Evolutionary conservation across 768 basidiomycete species (phyloP).

Genomic region (Russula lepida): DNA sequence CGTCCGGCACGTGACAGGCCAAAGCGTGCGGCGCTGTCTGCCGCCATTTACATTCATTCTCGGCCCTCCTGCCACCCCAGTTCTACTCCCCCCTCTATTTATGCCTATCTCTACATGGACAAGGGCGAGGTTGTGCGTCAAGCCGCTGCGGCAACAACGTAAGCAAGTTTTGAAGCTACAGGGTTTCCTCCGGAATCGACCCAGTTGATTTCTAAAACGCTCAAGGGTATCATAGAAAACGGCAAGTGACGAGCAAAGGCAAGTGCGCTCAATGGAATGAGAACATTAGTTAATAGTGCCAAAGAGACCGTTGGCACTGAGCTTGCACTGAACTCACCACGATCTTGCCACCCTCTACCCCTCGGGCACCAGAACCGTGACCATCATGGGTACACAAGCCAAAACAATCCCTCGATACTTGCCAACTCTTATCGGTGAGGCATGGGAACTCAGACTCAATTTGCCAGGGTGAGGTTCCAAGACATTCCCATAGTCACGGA

Average conservation of each 20-base stretch:
- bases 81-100: conserved; percentile 70
- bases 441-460: neutral
- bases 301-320: conserved; percentile 74
- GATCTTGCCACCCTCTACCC: no score
- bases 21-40: no score
- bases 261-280: conserved; percentile 81
- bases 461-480: neutral
- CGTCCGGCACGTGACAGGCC: no score
- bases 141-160: conserved; percentile 74
- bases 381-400: no score
- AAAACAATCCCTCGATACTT: no score
- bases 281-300: conserved; percentile 60
- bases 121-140: conserved; percentile 86
- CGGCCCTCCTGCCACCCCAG: conserved; percentile 61
- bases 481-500: neutral
- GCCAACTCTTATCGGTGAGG: neutral
- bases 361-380: no score
- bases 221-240: conserved; percentile 68
- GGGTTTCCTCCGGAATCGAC: conserved; percentile 78
- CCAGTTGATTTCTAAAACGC: conserved; percentile 53
- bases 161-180: conserved; percentile 75
- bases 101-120: conserved; percentile 78
- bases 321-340: conserved; percentile 66
- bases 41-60: no score
- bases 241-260: conserved; percentile 96